A percentile compares a stretch with the other conserved stretches of the same genome.
Evolutionary conservation across 139 green algal species (phyloP).

Genomic region (Micractinium sp.): DNA sequence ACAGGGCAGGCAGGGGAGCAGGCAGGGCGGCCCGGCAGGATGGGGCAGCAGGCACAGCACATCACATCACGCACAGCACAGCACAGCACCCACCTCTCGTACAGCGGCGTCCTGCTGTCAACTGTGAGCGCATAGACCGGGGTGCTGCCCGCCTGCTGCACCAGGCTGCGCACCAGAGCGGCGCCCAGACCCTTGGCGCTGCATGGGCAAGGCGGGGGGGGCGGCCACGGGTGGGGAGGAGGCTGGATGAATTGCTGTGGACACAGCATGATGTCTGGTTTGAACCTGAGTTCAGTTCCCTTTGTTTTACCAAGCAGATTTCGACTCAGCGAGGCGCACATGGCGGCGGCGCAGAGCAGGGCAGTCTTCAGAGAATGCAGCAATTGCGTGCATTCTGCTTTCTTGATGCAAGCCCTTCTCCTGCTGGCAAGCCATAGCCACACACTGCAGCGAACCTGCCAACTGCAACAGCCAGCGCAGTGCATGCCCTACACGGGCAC

Average conservation of each 20-base stretch:
- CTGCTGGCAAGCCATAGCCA: not conserved
- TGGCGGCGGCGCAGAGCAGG: no score
- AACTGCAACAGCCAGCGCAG: no score
- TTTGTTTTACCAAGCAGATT: no score
- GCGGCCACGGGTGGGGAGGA: not conserved
- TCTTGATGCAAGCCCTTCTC: not conserved
- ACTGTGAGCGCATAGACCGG: constrained; percentile 10
- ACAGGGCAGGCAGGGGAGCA: not conserved
- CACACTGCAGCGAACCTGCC: not conserved
- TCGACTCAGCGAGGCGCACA: no score
- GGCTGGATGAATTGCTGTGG: not conserved
- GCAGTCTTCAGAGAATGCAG: no score
- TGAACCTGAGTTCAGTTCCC: no score
- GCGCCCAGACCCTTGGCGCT: constrained; percentile 5
- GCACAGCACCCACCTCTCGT: not conserved
- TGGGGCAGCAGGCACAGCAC: not conserved
- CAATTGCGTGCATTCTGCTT: not conserved
- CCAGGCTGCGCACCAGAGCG: not conserved
- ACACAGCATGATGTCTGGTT: not conserved
- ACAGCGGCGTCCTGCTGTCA: not conserved
- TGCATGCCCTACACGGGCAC: no score
- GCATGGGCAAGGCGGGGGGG: not conserved
- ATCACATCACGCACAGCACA: not conserved
- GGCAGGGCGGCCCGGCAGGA: not conserved
- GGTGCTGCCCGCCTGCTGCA: not conserved